A percentile compares a stretch with the other conserved stretches of the same genome.
phyloP scores from a whole-genome alignment of 768 basidiomycete genomes.

The Mycena metata region DNA sequence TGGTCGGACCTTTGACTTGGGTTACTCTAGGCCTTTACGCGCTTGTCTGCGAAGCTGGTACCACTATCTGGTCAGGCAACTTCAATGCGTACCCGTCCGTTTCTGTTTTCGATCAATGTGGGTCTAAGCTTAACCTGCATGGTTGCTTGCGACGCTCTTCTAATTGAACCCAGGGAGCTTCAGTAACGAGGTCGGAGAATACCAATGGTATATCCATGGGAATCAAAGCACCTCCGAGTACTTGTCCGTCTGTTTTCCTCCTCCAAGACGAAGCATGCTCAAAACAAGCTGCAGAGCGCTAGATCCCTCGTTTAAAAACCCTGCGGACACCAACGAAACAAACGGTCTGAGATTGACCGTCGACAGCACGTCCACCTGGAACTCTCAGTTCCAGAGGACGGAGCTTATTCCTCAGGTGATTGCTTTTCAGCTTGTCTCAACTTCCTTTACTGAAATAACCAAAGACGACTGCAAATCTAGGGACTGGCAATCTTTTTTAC shows the following conservation, averaged over 20 bases:
- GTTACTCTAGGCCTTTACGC: conserved; percentile 51
- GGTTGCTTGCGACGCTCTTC: too few relatives aligned
- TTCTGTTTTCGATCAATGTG: conserved; percentile 68
- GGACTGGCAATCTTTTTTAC: conserved; percentile 70
- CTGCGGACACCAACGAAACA: conserved; percentile 63
- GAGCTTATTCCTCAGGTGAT: conserved; percentile 51
- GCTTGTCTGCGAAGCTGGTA: conserved; percentile 59
- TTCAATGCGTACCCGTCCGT: conserved; percentile 63
- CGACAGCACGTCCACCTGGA: conserved; percentile 68
- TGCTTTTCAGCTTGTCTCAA: conserved; percentile 29
- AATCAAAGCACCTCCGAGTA: conserved; percentile 64
- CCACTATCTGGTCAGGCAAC: conserved; percentile 67
- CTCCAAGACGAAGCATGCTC: too few relatives aligned
- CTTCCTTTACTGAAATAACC: conserved; percentile 43
- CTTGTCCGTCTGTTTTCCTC: conserved; percentile 42
- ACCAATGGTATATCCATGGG: conserved; percentile 77
- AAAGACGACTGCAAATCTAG: conserved; percentile 66
- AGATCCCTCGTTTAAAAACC: conserved; percentile 68
- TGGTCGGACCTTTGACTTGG: conserved; percentile 47
- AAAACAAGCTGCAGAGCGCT: conserved; percentile 44
- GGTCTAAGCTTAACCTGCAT: conserved; percentile 33
- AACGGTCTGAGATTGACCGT: conserved; percentile 69
- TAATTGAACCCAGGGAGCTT: conserved; percentile 15
- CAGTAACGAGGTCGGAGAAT: conserved; percentile 55
- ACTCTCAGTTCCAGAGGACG: conserved; percentile 59